Evolutionary conservation across 139 green algal species (phyloP), one percentile per base, ranked within the genome.

Genomic region (Chlorella sp.): DNA sequence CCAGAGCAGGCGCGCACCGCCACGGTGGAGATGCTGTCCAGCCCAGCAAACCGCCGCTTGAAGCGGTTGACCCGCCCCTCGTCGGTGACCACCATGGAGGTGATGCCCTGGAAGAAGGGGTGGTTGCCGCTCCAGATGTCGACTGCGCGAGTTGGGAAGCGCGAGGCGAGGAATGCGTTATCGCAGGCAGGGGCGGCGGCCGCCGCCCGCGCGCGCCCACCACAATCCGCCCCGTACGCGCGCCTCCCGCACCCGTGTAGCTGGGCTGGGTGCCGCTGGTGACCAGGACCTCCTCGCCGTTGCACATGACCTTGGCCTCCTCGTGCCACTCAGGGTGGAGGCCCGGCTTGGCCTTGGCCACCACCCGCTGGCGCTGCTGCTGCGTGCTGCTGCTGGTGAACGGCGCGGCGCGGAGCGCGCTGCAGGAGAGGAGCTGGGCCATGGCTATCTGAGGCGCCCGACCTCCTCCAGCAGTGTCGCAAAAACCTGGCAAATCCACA

Each of bases 41-140:
- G 79, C 46, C 85, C 88, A 41, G 79, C 89, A 80, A 91, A 97
- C 40, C 84, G 81, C 70, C 88, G 82, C 76, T 93, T 95, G 86
- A 98, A 98, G 65, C 88, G 90, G 88, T 94, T 94, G 43, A 98
- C 87, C 73, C 92, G 90, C 17, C 91, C 93, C 73, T 95, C 91
- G 66, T 98, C 90, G 14, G 89, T 77, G 0, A 98, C 67, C 35
- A 97, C 80, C 3, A 73, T 82, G n/a, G 43, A 81, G 51, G 63
- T 83, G 66, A 72, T 71, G 65, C 91, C 92, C 88, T 95, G 88
- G 90, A 92, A 98, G 83, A 96, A 98, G 42, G 94, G 94, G 84
- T 98, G 94, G 87, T 98, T 98, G 50, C 95, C 95, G 9, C 84
- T 94, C 93, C 97, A 99, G 67, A 99, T 90, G 70, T 99, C 95